These are phyloP conservation scores for Chondrostereum purpureum DNA, from an alignment of 1,284 basidiomycete genomes.

Conservation along the genomic window DNA sequence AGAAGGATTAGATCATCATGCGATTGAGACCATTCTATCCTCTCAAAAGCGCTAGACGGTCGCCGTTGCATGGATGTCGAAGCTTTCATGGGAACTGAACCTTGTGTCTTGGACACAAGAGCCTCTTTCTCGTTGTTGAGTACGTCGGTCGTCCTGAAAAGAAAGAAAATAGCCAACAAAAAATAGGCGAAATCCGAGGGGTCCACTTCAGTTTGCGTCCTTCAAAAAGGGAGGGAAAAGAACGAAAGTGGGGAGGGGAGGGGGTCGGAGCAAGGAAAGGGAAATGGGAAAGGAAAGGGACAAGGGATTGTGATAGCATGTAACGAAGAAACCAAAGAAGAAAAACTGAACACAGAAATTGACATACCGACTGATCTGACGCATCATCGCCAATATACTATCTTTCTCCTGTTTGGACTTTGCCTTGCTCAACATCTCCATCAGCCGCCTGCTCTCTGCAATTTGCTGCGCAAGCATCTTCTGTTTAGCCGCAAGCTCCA, in stretches of 20 bases:
- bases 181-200: too few relatives aligned
- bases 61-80: conserved; percentile 1
- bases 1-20: conserved; percentile 37
- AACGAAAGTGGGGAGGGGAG: background rate
- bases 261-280: background rate
- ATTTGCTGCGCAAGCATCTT: conserved; percentile 57
- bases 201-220: background rate
- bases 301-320: too few relatives aligned
- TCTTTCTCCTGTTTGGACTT: conserved; percentile 60
- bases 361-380: conserved; percentile 31
- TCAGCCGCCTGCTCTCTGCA: conserved; percentile 61
- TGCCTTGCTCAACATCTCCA: conserved; percentile 49
- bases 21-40: conserved; percentile 36
- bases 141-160: background rate
- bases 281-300: too few relatives aligned
- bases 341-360: too few relatives aligned
- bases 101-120: too few relatives aligned
- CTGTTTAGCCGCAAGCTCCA: conserved; percentile 44
- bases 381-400: conserved; percentile 46
- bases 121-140: conserved; percentile 5
- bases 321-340: too few relatives aligned
- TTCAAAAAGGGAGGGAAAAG: background rate
- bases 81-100: too few relatives aligned
- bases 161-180: too few relatives aligned
- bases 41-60: background rate